Base-by-base conservation (phyloP, 2,329 filamentous ascomycete species). In the Raffaelea deltoideospora region DNA sequence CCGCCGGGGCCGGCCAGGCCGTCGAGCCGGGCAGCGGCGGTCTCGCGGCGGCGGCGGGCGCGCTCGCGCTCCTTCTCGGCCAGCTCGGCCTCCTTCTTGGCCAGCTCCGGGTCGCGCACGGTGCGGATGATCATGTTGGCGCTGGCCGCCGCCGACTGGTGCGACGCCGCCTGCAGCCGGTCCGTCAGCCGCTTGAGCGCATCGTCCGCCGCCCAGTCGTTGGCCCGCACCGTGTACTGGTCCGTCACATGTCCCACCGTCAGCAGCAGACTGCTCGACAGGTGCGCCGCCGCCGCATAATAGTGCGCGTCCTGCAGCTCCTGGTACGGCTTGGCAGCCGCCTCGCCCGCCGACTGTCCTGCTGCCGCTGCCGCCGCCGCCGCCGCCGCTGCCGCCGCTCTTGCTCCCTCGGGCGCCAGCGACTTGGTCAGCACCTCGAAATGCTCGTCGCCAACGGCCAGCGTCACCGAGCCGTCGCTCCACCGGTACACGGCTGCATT, bases 391-490 rank as follows among this genome's bases (percentile, higher is more conserved):
- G 29, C 7, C 2, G 66, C 60, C 2, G n/a, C n/a, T n/a, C n/a
- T n/a, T n/a, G n/a, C n/a, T n/a, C n/a, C n/a, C n/a, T n/a, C n/a
- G n/a, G 79, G 78, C 2, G 79, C 79, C 33, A 86, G 69, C 19
- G 65, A 58, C 56, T 83, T 85, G 47, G 71, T 75, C 43, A 75
- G 67, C 32, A 87, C 67, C 49, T 85, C 79, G 60, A 79, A 87
- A 49, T 87, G 81, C 44, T 77, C 74, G 41, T 73, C 75, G 13
- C 80, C 82, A 19, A 87, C 64, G n/a, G 79, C 72, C 19, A 88
- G 61, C 10, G 80, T 86, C 14, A 83, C 61, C 4, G 78, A 84
- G 21, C 82, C 82, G 50, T 88, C 82, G 42, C 76, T 84, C 82
- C 82, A 88, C 46, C 72, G 71, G 50, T 83, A 72, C 22, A 88